phyloP scores from a whole-genome alignment of 768 basidiomycete species.

The Chlorophyllum brunneum region DNA sequence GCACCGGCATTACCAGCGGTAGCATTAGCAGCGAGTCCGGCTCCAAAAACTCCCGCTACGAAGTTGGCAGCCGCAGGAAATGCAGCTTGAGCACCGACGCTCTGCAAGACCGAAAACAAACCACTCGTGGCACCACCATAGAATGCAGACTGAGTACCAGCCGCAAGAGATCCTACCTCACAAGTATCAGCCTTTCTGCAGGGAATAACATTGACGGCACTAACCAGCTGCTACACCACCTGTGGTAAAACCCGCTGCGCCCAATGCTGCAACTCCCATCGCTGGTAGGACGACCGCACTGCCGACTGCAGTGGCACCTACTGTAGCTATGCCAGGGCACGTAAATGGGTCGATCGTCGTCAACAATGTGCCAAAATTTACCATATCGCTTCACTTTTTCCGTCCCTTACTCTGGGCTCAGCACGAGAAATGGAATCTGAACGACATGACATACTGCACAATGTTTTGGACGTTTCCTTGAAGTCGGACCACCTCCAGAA shows the following conservation, averaged over 20 bases:
- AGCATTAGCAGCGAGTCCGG: too few relatives aligned
- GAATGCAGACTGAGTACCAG: slow-evolving; percentile 11
- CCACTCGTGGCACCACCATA: slow-evolving; percentile 20
- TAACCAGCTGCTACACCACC: slow-evolving; percentile 5
- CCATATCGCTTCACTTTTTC: neutral
- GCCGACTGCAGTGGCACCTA: neutral
- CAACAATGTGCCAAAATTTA: neutral
- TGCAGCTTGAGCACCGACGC: slow-evolving; percentile 18
- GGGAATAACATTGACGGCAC: neutral
- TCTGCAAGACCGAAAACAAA: slow-evolving; percentile 20
- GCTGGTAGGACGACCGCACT: neutral
- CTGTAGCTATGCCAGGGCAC: too few relatives aligned
- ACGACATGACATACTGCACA: neutral
- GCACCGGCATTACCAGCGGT: too few relatives aligned
- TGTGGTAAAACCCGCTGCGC: slow-evolving; percentile 7
- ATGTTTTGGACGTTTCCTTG: neutral
- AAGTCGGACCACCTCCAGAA: slow-evolving; percentile 1
- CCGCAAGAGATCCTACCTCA: slow-evolving; percentile 18
- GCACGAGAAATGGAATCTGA: too few relatives aligned
- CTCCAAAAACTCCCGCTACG: too few relatives aligned
- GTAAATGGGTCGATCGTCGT: too few relatives aligned
- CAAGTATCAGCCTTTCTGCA: neutral
- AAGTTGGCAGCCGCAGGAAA: too few relatives aligned
- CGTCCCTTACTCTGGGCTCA: neutral
- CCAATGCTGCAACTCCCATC: neutral